Conservation (phyloP, 2,329 filamentous ascomycete genomes). For the Ophiostoma populinum region DNA sequence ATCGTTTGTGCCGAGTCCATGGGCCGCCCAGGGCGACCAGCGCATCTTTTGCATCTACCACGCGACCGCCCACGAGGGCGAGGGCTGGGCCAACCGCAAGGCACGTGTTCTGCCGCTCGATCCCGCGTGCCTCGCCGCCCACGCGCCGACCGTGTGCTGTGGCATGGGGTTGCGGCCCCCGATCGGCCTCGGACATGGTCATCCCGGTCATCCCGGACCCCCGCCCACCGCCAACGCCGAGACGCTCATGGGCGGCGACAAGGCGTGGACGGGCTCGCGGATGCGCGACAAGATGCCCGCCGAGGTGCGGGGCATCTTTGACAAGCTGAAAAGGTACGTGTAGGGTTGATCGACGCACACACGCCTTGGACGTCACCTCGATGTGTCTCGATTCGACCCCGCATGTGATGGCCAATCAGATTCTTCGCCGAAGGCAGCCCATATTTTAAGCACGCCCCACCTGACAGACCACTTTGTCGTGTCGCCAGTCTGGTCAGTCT, state of each 20-base stretch:
- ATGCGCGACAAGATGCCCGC: background rate
- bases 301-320: background rate
- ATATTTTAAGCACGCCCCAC: no score
- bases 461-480: no score
- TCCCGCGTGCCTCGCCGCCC: background rate
- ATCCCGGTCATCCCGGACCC: background rate
- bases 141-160: background rate
- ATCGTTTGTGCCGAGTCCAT: background rate
- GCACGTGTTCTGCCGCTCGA: background rate
- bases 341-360: no score
- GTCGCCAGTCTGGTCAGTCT: no score
- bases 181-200: background rate
- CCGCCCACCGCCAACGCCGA: background rate
- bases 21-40: background rate
- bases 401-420: no score
- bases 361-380: no score
- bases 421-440: no score
- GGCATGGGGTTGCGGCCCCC: background rate
- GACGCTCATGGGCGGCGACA: background rate
- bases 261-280: background rate
- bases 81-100: conserved; percentile 1
- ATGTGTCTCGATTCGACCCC: no score
- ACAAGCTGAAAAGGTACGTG: background rate
- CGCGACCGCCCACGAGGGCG: background rate
- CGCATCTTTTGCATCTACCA: conserved; percentile 1